Evolutionary conservation across 805 yeast species (phyloP).

Genomic region (Alloascoidea hylecoeti): DNA sequence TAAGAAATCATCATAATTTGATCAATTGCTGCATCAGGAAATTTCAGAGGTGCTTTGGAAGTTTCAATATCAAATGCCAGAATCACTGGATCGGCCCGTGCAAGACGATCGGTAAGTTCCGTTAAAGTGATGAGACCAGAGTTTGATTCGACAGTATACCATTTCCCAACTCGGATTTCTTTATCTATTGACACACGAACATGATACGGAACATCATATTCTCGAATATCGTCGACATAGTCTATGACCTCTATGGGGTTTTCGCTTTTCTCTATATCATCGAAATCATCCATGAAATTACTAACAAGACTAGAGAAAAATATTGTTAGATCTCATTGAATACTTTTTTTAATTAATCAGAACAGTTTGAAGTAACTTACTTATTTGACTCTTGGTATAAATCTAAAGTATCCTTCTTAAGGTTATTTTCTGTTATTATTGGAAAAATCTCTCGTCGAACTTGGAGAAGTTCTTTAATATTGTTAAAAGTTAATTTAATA

Average conservation of each 20-base stretch:
- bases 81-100: slow-evolving; percentile 96
- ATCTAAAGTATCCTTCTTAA: slow-evolving; percentile 47
- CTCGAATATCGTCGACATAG: slow-evolving; percentile 66
- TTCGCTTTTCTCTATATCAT: slow-evolving; percentile 6
- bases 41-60: slow-evolving; percentile 88
- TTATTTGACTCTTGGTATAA: slow-evolving; percentile 45
- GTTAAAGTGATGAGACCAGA: slow-evolving; percentile 38
- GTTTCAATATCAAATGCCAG: slow-evolving; percentile 97
- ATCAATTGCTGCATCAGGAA: slow-evolving; percentile 85
- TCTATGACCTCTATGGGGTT: slow-evolving; percentile 36
- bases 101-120: slow-evolving; percentile 61
- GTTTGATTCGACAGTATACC: slow-evolving; percentile 72
- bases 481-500: slow-evolving; percentile 59
- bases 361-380: no score
- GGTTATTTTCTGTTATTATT: slow-evolving; percentile 51
- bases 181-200: slow-evolving; percentile 92
- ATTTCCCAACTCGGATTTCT: slow-evolving; percentile 80
- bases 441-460: slow-evolving; percentile 65
- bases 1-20: slow-evolving; percentile 98
- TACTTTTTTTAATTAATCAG: no score
- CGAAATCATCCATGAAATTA: slow-evolving; percentile 6
- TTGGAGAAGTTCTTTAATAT: slow-evolving; percentile 54
- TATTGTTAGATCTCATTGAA: no score
- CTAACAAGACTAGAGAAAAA: not conserved
- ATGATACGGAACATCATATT: slow-evolving; percentile 93